A percentile compares a stretch with the other conserved stretches of the same genome.
phyloP scores from a whole-genome alignment of 1,284 basidiomycete genomes.

The Leccinum cinnamomeum region DNA sequence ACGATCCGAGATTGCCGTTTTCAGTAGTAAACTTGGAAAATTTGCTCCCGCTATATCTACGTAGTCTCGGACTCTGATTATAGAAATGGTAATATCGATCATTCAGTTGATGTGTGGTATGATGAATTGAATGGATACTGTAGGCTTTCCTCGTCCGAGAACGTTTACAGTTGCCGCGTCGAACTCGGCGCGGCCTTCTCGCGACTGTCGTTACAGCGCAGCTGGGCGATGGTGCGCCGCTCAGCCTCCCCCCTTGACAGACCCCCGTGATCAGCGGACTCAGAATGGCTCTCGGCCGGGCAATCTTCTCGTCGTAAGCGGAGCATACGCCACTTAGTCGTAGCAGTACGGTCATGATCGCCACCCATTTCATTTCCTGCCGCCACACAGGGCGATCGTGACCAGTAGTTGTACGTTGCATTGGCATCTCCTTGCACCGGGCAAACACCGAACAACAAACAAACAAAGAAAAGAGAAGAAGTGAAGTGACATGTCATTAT shows the following conservation, averaged over 20 bases:
- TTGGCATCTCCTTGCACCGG: background rate
- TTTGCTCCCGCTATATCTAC: slow-evolving; percentile 19
- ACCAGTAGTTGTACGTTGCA: background rate
- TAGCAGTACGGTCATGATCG: slow-evolving; percentile 28
- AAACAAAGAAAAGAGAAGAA: background rate
- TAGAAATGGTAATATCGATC: slow-evolving; percentile 1
- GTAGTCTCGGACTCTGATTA: slow-evolving; percentile 1
- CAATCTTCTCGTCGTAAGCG: slow-evolving; percentile 3
- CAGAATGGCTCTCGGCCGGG: background rate
- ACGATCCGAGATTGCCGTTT: slow-evolving; percentile 39
- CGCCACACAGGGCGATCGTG: slow-evolving; percentile 25
- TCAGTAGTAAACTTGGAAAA: slow-evolving; percentile 21
- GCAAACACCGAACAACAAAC: background rate
- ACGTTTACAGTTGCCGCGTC: background rate
- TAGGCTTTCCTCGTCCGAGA: background rate
- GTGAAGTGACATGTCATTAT: background rate
- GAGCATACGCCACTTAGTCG: background rate
- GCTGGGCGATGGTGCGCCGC: slow-evolving; percentile 22
- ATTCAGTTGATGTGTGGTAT: background rate
- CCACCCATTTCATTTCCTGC: slow-evolving; percentile 31
- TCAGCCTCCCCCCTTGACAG: slow-evolving; percentile 14
- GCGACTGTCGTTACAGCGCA: slow-evolving; percentile 26
- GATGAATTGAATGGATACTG: background rate
- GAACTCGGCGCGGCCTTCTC: slow-evolving; percentile 15
- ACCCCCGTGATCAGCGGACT: slow-evolving; percentile 25